Conservation (phyloP, 192 early-diverging fungal genomes). For the Coemansia asiatica region DNA sequence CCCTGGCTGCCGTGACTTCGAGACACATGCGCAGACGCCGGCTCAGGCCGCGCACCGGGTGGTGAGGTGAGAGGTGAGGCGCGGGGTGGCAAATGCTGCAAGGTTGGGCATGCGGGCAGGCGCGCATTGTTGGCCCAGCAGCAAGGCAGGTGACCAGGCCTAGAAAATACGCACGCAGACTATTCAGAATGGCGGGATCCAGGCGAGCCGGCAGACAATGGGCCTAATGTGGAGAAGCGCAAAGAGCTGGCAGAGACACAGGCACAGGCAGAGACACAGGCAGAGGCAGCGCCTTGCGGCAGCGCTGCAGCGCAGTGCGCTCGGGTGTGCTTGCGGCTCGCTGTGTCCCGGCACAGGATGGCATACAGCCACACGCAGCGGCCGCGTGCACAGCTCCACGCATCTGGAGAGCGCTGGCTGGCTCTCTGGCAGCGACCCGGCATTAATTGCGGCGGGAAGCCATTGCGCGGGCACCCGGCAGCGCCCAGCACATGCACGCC, state of each 20-base stretch:
- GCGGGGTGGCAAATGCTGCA: constrained; percentile 18
- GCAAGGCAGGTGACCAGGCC: background rate
- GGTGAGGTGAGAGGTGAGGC: constrained; percentile 7
- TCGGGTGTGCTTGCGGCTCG: background rate
- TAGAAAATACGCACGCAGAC: background rate
- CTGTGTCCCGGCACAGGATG: constrained; percentile 5
- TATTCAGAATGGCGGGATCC: background rate
- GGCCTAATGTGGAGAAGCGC: background rate
- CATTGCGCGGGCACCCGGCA: background rate
- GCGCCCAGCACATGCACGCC: background rate
- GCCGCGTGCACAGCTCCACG: constrained; percentile 10
- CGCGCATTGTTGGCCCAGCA: background rate
- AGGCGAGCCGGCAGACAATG: background rate
- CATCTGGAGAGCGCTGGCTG: background rate
- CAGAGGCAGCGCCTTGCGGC: background rate
- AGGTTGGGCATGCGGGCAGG: constrained; percentile 2
- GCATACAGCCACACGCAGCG: constrained; percentile 12
- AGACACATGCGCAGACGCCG: no score
- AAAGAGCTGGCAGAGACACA: no score
- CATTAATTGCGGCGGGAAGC: constrained; percentile 5
- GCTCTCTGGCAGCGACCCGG: background rate
- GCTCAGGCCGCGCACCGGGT: no score
- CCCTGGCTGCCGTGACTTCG: no score
- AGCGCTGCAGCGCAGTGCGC: background rate
- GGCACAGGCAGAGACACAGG: background rate